A percentile compares a stretch with the other conserved stretches of the same genome.
phyloP scores from a whole-genome alignment of 2,329 filamentous ascomycete genomes.

The Hansfordia pulvinata region DNA sequence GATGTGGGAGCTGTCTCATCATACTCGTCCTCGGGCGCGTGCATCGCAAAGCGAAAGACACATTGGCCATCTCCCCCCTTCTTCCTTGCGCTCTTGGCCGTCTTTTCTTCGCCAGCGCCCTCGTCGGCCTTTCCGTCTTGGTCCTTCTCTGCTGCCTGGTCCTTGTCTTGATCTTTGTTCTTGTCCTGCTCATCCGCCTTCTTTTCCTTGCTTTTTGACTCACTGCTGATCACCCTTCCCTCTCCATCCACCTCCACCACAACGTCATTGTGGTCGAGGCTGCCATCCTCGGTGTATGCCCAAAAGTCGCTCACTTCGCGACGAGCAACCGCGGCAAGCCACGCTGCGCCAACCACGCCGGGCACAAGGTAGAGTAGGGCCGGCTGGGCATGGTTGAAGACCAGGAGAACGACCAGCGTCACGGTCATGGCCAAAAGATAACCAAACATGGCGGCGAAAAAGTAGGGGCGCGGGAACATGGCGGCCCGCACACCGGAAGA shows the following conservation, averaged over 20 bases:
- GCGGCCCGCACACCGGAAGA: conserved; percentile 24
- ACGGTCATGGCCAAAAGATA: conserved; percentile 67
- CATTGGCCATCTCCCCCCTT: conserved; percentile 8
- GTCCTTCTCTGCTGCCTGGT: conserved; percentile 2
- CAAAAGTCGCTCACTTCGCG: conserved; percentile 69
- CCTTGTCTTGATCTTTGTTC: conserved; percentile 9
- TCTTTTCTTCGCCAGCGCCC: conserved; percentile 2
- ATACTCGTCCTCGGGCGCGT: conserved; percentile 6
- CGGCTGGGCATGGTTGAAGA: conserved; percentile 74
- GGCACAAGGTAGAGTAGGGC: conserved; percentile 89
- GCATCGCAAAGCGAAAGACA: conserved; percentile 16
- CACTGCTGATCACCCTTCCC: conserved; percentile 30
- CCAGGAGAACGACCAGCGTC: conserved; percentile 64
- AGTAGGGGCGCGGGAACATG: conserved; percentile 72
- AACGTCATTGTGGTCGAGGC: conserved; percentile 37
- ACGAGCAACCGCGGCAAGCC: conserved; percentile 56
- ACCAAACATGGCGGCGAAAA: conserved; percentile 60
- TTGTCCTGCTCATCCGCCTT: conserved; percentile 19
- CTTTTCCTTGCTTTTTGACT: conserved; percentile 25
- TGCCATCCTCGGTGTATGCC: conserved; percentile 65
- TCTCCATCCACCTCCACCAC: conserved; percentile 39
- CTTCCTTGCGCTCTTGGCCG: background rate
- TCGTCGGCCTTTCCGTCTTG: conserved; percentile 1
- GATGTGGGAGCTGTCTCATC: too few species aligned
- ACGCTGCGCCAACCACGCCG: conserved; percentile 61